phyloP scores from a whole-genome alignment of 2,329 filamentous ascomycete species.

The Fusarium udum region DNA sequence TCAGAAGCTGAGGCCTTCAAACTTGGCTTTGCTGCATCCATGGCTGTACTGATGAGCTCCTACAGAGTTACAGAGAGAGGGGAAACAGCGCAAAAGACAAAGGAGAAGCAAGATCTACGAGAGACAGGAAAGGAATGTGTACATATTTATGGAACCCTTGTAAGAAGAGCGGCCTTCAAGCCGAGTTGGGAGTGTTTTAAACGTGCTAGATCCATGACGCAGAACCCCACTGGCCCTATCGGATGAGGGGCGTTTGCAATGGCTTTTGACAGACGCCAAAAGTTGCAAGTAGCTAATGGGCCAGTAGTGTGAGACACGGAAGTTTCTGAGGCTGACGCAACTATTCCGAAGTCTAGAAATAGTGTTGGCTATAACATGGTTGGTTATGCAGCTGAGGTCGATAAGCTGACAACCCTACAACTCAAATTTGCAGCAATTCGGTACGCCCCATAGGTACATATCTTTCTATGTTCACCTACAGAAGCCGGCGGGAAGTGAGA shows the following conservation, averaged over 20 bases:
- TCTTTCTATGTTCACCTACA: not conserved
- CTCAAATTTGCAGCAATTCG: not conserved
- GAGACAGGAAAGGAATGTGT: not conserved
- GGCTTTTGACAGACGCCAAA: not conserved
- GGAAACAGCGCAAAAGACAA: not conserved
- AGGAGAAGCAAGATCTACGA: not conserved
- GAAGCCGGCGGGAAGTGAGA: not conserved
- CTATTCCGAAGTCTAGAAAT: not conserved
- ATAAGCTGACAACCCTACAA: not conserved
- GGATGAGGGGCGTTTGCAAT: not conserved
- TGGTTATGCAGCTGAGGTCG: not conserved
- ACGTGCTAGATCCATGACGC: not conserved
- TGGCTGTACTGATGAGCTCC: not conserved
- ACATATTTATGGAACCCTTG: constrained; percentile 24
- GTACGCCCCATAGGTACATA: too few relatives aligned
- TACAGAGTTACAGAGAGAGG: not conserved
- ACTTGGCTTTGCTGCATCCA: constrained; percentile 16
- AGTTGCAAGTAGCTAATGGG: not conserved
- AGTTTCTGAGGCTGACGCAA: not conserved
- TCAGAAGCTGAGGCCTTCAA: constrained; percentile 16
- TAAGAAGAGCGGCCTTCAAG: not conserved
- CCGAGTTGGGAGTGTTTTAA: constrained; percentile 14
- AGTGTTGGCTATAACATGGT: not conserved
- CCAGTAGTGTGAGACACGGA: not conserved
- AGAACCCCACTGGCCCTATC: constrained; percentile 9